Percentiles rank a stretch among this genome's conserved stretches.
Evolutionary conservation across 257 asterid species (phyloP).

Genomic region (Nicotiana tabacum): DNA sequence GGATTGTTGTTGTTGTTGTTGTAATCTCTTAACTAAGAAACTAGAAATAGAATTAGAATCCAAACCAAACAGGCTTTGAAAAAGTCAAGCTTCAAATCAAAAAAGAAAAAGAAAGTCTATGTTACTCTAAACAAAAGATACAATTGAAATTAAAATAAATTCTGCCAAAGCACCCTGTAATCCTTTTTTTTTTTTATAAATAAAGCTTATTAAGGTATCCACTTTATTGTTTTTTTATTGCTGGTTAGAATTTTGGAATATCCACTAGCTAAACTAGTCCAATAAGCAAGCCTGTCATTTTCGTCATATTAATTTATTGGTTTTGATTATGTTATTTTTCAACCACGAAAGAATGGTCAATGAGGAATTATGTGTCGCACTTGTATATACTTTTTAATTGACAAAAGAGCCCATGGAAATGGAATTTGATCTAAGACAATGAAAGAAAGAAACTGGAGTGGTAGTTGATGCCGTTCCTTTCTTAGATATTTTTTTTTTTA

Average conservation of each 20-base stretch:
- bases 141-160: neutral
- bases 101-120: no score
- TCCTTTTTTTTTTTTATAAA: no score
- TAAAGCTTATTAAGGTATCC: no score
- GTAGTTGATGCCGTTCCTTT: neutral
- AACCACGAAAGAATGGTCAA: neutral
- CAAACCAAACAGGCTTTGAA: neutral
- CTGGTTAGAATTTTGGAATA: neutral
- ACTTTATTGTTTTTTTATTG: no score
- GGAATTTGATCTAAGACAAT: neutral
- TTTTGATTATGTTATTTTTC: neutral
- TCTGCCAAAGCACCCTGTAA: neutral
- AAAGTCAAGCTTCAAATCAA: no score
- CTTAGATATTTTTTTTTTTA: no score
- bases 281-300: neutral
- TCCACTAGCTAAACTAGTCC: neutral
- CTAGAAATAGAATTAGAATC: neutral
- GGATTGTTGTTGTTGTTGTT: no score
- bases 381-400: neutral
- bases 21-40: neutral
- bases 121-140: no score
- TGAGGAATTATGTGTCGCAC: neutral
- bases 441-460: neutral
- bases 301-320: neutral
- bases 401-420: neutral